phyloP scores from a whole-genome alignment of 345 rosid species.

The Hibiscus syriacus region DNA sequence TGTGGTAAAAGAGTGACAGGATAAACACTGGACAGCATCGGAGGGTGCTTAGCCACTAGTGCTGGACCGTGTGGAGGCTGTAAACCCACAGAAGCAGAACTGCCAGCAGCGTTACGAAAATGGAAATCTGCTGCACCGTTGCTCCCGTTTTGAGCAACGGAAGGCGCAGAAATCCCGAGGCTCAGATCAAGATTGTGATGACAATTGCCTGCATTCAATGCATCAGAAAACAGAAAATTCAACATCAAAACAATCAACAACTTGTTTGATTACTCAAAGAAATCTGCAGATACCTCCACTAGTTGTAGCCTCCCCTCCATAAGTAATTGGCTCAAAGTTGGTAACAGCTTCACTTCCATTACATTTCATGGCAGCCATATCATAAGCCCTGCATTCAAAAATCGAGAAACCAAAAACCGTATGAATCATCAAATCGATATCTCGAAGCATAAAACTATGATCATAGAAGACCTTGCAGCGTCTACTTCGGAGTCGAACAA shows the following conservation, averaged over 20 bases:
- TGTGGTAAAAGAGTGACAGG: slow-evolving; percentile 19
- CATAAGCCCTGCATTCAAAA: slow-evolving; percentile 50
- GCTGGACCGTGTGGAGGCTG: slow-evolving; percentile 8
- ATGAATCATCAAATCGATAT: neutral
- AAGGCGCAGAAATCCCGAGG: slow-evolving; percentile 40
- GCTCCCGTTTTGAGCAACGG: slow-evolving; percentile 14
- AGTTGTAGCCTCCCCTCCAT: slow-evolving; percentile 23
- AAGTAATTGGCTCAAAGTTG: slow-evolving; percentile 38
- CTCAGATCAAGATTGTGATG: slow-evolving; percentile 52
- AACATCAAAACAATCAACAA: neutral
- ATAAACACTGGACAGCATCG: slow-evolving; percentile 20
- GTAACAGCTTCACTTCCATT: slow-evolving; percentile 57
- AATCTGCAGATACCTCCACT: neutral
- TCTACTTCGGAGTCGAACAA: slow-evolving; percentile 47
- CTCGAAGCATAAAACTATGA: neutral
- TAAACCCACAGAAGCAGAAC: slow-evolving; percentile 11
- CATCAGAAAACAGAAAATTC: neutral
- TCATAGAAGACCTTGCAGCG: slow-evolving; percentile 42
- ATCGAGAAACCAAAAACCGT: neutral
- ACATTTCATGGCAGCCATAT: slow-evolving; percentile 39
- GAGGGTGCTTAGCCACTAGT: slow-evolving; percentile 18
- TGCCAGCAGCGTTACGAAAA: slow-evolving; percentile 11
- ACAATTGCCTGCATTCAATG: slow-evolving; percentile 23
- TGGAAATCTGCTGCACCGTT: slow-evolving; percentile 2
- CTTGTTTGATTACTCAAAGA: neutral